A percentile compares a stretch with the other conserved stretches of the same genome.
Evolutionary conservation across 2,329 filamentous ascomycete species (phyloP).

Genomic region (Acrocalymma vagum): DNA sequence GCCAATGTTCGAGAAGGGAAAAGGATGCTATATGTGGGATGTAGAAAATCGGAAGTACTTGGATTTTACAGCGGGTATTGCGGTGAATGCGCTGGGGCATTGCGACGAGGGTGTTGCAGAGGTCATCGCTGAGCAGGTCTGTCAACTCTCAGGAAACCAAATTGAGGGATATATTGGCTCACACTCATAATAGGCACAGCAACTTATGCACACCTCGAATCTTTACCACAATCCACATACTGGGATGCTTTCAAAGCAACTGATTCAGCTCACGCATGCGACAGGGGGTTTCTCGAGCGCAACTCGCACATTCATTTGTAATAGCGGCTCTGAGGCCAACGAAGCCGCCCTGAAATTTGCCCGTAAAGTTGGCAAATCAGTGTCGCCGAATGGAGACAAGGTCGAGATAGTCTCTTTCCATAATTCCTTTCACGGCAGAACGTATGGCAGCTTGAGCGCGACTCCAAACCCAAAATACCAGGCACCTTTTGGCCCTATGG

Average conservation of each 20-base stretch:
- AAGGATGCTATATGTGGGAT: constrained; percentile 90
- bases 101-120: constrained; percentile 80
- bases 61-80: constrained; percentile 95
- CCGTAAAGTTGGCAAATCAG: constrained; percentile 83
- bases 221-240: constrained; percentile 98
- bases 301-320: constrained; percentile 87
- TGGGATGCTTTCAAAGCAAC: constrained; percentile 82
- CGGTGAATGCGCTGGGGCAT: constrained; percentile 92
- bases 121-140: constrained; percentile 80
- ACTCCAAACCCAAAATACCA: constrained; percentile 99
- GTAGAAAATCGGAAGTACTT: constrained; percentile 88
- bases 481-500: constrained; percentile 91
- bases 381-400: constrained; percentile 76
- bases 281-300: constrained; percentile 85
- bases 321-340: constrained; percentile 96
- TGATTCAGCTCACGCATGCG: constrained; percentile 81
- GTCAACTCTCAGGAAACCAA: constrained; percentile 11
- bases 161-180: constrained; percentile 8
- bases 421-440: constrained; percentile 93
- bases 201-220: constrained; percentile 90
- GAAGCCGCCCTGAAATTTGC: constrained; percentile 98
- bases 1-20: constrained; percentile 87
- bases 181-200: constrained; percentile 58
- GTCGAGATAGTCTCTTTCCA: constrained; percentile 89
- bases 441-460: constrained; percentile 93